Evolutionary conservation across 495 filamentous ascomycete species (phyloP).

Genomic region (Penicillium egyptiacum): DNA sequence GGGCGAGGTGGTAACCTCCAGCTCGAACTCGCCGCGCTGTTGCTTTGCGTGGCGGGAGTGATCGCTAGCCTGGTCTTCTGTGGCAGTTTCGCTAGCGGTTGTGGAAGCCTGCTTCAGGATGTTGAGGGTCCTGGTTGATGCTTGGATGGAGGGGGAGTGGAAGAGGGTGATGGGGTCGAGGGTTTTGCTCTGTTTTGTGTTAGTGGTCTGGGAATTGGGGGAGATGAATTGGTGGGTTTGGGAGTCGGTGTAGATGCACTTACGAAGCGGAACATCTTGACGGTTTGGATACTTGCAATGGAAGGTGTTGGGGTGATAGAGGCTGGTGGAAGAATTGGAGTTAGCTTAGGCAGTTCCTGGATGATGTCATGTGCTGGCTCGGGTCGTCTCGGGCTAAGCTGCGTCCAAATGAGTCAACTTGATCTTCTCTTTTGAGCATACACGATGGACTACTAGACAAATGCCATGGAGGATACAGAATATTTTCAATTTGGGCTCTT

Average conservation of each 20-base stretch:
- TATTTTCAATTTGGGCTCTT: too few species aligned
- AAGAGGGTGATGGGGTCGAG: conserved; percentile 95
- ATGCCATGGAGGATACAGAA: neutral
- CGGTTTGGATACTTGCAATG: conserved; percentile 7
- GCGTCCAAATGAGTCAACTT: conserved; percentile 1
- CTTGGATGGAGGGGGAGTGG: conserved; percentile 67
- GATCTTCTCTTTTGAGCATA: neutral
- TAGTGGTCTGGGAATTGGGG: neutral
- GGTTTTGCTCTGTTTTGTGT: conserved; percentile 63
- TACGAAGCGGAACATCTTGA: conserved; percentile 49
- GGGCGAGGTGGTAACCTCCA: conserved; percentile 76
- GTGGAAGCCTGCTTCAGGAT: conserved; percentile 73
- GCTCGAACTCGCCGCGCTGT: conserved; percentile 70
- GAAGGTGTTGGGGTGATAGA: neutral
- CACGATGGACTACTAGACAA: neutral
- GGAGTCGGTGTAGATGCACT: conserved; percentile 7
- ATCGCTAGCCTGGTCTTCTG: conserved; percentile 65
- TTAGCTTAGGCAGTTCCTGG: conserved; percentile 12
- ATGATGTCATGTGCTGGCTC: conserved; percentile 32
- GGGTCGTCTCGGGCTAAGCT: conserved; percentile 7
- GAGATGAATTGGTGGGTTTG: conserved; percentile 2
- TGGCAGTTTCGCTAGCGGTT: conserved; percentile 57
- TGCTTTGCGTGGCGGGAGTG: conserved; percentile 55
- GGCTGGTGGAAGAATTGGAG: conserved; percentile 4
- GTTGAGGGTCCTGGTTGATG: conserved; percentile 65